These are phyloP conservation scores for Citrus australasica DNA, from an alignment of 345 rosid genomes.

Conservation along the genomic window DNA sequence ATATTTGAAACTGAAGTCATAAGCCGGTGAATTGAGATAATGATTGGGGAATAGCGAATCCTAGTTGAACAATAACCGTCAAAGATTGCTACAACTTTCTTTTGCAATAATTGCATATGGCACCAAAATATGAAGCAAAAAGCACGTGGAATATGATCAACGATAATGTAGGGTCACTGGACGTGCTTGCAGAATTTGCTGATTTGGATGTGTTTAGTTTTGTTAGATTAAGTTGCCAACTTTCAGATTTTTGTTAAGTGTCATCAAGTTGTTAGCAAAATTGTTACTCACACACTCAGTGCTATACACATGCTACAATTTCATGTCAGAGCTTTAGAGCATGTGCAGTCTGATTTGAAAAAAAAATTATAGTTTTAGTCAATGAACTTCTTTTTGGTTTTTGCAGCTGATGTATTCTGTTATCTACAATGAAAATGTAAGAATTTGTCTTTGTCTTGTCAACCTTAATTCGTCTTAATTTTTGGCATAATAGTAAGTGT, in stretches of 20 bases:
- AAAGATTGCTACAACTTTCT: not conserved
- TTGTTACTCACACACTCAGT: not conserved
- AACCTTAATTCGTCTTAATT: not conserved
- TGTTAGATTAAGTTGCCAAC: not conserved
- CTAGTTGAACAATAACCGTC: not conserved
- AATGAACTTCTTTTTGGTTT: not conserved
- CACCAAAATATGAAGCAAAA: not conserved
- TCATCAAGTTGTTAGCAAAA: not conserved
- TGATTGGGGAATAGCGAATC: not conserved
- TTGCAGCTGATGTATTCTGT: not conserved
- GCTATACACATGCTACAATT: not conserved
- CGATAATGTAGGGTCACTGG: not conserved
- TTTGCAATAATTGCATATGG: not conserved
- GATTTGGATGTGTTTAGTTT: not conserved
- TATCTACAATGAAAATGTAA: not conserved
- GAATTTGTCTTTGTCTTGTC: not conserved
- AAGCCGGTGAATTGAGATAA: not conserved
- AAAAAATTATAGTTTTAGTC: not conserved
- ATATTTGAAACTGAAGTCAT: not conserved
- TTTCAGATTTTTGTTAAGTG: not conserved
- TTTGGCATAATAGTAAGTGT: not conserved
- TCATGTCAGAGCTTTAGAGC: not conserved
- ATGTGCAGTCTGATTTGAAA: not conserved
- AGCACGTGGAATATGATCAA: not conserved
- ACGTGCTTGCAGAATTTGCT: not conserved